Conservation (phyloP, 1,284 basidiomycete species). For the Ceratobasidium theobromae region DNA sequence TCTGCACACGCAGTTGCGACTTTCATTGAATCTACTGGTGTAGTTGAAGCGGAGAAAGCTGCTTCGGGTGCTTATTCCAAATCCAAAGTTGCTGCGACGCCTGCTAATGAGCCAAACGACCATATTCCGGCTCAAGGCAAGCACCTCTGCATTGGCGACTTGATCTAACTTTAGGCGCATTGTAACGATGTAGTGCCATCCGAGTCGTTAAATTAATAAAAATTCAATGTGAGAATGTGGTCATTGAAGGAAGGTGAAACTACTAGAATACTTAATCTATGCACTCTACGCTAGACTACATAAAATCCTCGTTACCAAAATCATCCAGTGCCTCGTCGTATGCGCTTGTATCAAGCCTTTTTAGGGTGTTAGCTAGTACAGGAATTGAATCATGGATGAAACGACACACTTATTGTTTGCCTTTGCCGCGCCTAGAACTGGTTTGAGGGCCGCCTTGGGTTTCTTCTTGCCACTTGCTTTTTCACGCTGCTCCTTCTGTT, state of each 20-base stretch:
- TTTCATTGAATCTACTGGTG: conserved; percentile 23
- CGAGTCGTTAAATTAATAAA: too few relatives aligned
- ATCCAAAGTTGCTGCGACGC: neutral
- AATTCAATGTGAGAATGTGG: neutral
- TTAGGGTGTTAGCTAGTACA: conserved; percentile 6
- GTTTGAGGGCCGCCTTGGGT: conserved; percentile 68
- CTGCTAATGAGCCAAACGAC: conserved; percentile 7
- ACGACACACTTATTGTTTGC: conserved; percentile 57
- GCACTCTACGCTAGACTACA: conserved; percentile 49
- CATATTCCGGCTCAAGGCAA: conserved; percentile 2
- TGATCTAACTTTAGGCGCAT: neutral
- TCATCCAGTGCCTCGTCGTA: conserved; percentile 88
- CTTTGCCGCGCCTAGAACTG: conserved; percentile 71
- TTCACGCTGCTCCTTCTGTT: conserved; percentile 85
- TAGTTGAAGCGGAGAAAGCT: conserved; percentile 27
- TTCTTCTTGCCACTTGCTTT: conserved; percentile 90
- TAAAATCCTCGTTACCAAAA: conserved; percentile 75
- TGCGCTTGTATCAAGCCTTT: conserved; percentile 69
- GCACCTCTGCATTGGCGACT: conserved; percentile 3
- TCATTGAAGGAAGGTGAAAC: neutral
- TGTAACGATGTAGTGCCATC: too few relatives aligned
- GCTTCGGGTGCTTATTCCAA: neutral
- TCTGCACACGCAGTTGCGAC: conserved; percentile 30
- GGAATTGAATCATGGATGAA: conserved; percentile 16
- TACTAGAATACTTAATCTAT: neutral